phyloP scores from a whole-genome alignment of 1,139 yeast species.

The Martiniozyma asiatica region DNA sequence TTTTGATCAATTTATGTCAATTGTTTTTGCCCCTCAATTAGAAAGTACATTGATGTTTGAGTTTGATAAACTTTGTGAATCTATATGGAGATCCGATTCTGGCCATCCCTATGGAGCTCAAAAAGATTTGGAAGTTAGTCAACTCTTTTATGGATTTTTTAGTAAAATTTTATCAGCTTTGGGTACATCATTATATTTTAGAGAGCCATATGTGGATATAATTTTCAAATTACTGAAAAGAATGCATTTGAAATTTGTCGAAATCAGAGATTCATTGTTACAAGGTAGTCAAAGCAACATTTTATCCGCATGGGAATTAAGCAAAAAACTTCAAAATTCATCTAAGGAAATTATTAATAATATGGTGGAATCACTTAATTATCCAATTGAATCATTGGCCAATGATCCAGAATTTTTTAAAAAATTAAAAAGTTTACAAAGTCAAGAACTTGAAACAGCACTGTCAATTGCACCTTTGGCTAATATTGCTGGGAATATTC shows the following conservation, averaged over 20 bases:
- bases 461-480: constrained; percentile 9
- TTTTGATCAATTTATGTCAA: constrained; percentile 53
- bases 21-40: constrained; percentile 52
- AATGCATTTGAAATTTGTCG: constrained; percentile 14
- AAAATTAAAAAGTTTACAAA: constrained; percentile 3
- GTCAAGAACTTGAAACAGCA: constrained; percentile 14
- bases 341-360: constrained; percentile 15
- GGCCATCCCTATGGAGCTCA: too few species aligned
- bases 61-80: constrained; percentile 18
- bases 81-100: constrained; percentile 9
- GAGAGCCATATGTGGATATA: constrained; percentile 38
- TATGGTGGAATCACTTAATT: constrained; percentile 1
- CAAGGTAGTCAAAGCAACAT: constrained; percentile 9
- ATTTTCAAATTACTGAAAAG: constrained; percentile 26
- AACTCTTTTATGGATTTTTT: too few species aligned
- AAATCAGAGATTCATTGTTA: constrained; percentile 11
- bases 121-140: too few species aligned
- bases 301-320: constrained; percentile 16
- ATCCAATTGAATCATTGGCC: neutral
- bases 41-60: constrained; percentile 39
- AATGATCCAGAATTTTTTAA: constrained; percentile 2
- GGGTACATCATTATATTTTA: constrained; percentile 49
- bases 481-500: constrained; percentile 10
- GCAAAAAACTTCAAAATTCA: constrained; percentile 10
- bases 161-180: constrained; percentile 39